phyloP scores from a whole-genome alignment of 306 rosid genomes.

The Fragaria iinumae region DNA sequence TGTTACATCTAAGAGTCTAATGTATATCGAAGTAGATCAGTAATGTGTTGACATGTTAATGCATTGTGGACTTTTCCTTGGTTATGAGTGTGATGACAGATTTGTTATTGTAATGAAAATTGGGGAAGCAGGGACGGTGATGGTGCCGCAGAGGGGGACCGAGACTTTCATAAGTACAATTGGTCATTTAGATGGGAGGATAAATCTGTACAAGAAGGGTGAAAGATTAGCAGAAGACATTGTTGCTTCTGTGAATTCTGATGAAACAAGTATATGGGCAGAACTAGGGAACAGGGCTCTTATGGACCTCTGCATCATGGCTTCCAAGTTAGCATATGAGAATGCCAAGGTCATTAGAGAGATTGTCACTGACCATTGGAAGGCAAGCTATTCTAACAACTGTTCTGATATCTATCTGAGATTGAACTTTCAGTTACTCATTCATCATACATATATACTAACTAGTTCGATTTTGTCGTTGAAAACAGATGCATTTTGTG shows the following conservation, averaged over 20 bases:
- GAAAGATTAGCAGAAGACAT: slow-evolving; percentile 25
- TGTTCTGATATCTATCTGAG: neutral
- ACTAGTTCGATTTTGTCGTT: slow-evolving; percentile 11
- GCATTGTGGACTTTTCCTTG: neutral
- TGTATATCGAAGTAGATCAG: neutral
- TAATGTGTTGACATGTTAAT: neutral
- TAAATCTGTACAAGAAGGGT: slow-evolving; percentile 37
- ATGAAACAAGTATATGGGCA: slow-evolving; percentile 17
- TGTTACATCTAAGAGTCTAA: neutral
- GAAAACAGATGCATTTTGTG: slow-evolving; percentile 73
- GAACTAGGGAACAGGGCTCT: slow-evolving; percentile 45
- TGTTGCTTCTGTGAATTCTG: slow-evolving; percentile 18
- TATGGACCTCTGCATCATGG: slow-evolving; percentile 72
- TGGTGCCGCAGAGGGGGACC: slow-evolving; percentile 56
- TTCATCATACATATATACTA: neutral
- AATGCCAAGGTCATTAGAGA: slow-evolving; percentile 45
- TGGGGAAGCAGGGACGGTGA: slow-evolving; percentile 49
- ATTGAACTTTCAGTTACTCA: neutral
- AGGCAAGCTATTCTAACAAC: slow-evolving; percentile 40
- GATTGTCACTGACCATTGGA: slow-evolving; percentile 55
- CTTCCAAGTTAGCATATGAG: slow-evolving; percentile 77
- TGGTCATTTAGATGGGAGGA: slow-evolving; percentile 61
- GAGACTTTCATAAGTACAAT: slow-evolving; percentile 61
- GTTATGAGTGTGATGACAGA: neutral
- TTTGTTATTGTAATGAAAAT: slow-evolving; percentile 8